A percentile compares a stretch with the other conserved stretches of the same genome.
phyloP scores from a whole-genome alignment of 768 basidiomycete genomes.

The Rhodotorula kratochvilovae region DNA sequence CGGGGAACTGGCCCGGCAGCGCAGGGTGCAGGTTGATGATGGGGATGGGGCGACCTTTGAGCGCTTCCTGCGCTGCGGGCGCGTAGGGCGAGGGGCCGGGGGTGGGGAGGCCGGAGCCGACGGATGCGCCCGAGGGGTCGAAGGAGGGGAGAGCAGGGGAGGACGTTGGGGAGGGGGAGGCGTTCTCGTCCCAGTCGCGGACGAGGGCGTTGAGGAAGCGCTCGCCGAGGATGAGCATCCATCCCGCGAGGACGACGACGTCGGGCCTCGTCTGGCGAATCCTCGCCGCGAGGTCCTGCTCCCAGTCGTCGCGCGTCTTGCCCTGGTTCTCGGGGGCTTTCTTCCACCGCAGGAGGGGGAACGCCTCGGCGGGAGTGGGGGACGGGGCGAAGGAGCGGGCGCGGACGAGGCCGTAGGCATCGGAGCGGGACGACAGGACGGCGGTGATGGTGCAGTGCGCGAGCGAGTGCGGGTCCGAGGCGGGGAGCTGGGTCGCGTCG shows the following conservation, averaged over 20 bases:
- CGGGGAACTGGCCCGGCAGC: constrained; percentile 89
- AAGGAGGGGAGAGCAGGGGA: background rate
- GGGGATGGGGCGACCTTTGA: constrained; percentile 54
- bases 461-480: constrained; percentile 60
- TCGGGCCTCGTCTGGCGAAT: constrained; percentile 59
- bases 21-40: constrained; percentile 98
- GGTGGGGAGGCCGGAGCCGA: constrained; percentile 8
- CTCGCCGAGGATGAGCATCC: constrained; percentile 94
- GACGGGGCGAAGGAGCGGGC: constrained; percentile 56
- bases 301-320: constrained; percentile 74
- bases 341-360: constrained; percentile 77
- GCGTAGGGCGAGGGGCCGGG: constrained; percentile 29
- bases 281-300: constrained; percentile 67
- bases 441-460: constrained; percentile 67
- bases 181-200: constrained; percentile 45
- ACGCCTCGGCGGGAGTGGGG: constrained; percentile 73
- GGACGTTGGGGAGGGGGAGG: background rate
- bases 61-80: background rate
- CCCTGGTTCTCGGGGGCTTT: constrained; percentile 53
- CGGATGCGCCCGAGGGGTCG: constrained; percentile 3
- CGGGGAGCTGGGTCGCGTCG: constrained; percentile 58
- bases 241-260: constrained; percentile 89
- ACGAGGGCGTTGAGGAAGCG: constrained; percentile 62
- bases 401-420: constrained; percentile 81
- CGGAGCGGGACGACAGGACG: constrained; percentile 87